Evolutionary conservation across 345 rosid species (phyloP).

Genomic region (Geranium rotundifolium): DNA sequence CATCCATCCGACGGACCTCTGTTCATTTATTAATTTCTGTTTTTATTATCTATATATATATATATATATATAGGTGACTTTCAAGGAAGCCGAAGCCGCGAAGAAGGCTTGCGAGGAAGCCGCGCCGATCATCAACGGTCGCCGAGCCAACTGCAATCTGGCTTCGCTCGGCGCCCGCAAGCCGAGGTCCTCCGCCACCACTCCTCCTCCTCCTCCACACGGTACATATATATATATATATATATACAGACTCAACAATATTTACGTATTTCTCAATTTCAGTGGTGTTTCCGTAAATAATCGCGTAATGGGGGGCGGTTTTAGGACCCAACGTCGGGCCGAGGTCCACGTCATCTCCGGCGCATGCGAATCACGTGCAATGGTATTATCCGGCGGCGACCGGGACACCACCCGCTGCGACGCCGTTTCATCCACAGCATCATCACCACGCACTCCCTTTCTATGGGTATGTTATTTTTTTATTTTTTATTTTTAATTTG

Average conservation of each 20-base stretch:
- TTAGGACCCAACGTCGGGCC: slow-evolving; percentile 24
- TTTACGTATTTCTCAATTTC: slow-evolving; percentile 6
- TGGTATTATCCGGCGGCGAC: too few relatives aligned
- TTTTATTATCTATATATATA: too few relatives aligned
- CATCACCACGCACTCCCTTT: slow-evolving; percentile 51
- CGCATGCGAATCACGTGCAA: slow-evolving; percentile 43
- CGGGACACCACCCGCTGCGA: too few relatives aligned
- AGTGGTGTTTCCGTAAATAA: slow-evolving; percentile 11
- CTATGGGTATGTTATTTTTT: slow-evolving; percentile 40
- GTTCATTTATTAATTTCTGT: neutral
- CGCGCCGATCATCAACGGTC: slow-evolving; percentile 75
- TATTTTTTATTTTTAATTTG: neutral
- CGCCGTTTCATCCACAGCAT: too few relatives aligned
- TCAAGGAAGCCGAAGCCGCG: slow-evolving; percentile 83
- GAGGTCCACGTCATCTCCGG: too few relatives aligned
- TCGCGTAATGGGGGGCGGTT: slow-evolving; percentile 3
- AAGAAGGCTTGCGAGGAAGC: slow-evolving; percentile 81
- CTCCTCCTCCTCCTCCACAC: slow-evolving; percentile 23
- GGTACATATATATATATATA: too few relatives aligned
- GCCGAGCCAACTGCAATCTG: slow-evolving; percentile 91
- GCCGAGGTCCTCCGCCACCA: slow-evolving; percentile 34
- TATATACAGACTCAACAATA: too few relatives aligned
- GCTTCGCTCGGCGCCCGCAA: slow-evolving; percentile 91
- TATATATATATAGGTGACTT: slow-evolving; percentile 49
- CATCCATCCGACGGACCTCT: neutral